A percentile compares a stretch with the other conserved stretches of the same genome.
Conservation (phyloP, 768 basidiomycete species). For the Trametes cinnabarina region DNA sequence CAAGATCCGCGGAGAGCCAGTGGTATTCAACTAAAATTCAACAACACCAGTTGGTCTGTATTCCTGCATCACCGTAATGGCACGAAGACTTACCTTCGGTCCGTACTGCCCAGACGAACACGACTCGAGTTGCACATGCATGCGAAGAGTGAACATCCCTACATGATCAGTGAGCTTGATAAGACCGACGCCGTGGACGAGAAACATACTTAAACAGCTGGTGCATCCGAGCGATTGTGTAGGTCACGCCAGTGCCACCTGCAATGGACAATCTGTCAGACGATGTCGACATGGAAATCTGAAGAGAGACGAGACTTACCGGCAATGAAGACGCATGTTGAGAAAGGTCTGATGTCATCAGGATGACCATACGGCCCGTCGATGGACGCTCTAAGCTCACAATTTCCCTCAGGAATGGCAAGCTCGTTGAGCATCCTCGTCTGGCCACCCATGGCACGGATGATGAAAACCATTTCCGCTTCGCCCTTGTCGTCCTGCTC, state of each 20-base stretch:
- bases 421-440: constrained; percentile 34
- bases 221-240: constrained; percentile 33
- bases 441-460: constrained; percentile 51
- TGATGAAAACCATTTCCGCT: constrained; percentile 50
- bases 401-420: constrained; percentile 15
- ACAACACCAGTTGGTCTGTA: neutral
- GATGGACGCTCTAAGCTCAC: constrained; percentile 32
- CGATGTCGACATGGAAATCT: too few species aligned
- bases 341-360: constrained; percentile 32
- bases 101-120: constrained; percentile 32
- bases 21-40: constrained; percentile 23
- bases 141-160: neutral
- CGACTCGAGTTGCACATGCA: constrained; percentile 19
- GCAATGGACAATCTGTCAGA: neutral
- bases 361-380: constrained; percentile 44
- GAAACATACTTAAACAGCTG: constrained; percentile 31
- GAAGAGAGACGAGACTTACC: constrained; percentile 26
- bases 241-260: constrained; percentile 36
- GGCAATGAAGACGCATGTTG: constrained; percentile 38
- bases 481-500: constrained; percentile 25
- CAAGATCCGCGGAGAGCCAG: constrained; percentile 18
- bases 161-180: neutral
- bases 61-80: neutral
- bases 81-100: constrained; percentile 16
- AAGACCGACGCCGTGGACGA: neutral